Base-by-base conservation (phyloP, 129 eudicot genomes). In the Gnaphalium uliginosum region DNA sequence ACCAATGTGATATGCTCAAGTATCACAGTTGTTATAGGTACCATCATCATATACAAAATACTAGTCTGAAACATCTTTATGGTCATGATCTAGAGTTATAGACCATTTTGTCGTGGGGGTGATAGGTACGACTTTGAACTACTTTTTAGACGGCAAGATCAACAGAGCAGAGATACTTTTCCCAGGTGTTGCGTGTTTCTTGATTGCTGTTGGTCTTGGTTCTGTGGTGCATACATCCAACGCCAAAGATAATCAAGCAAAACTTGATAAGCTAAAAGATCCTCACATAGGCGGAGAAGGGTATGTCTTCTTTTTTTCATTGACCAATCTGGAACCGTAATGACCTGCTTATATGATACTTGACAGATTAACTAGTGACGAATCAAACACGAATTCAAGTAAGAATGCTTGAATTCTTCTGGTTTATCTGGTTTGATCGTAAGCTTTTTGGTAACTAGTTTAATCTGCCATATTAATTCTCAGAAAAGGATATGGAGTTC, bases 341-440 rank as follows among this genome's bases (percentile, higher is more conserved):
- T 61, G 23, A 26, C 61, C 2, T 74, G 37, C 19, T 48, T 48
- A 6, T 33, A 29, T 19, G 51, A 29, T 64, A 46, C 64, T 63
- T 63, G 79, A 48, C 72, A 75, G 79, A 30, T 37, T 50, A 11
- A 64, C 51, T 48, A 48, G 33, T 19, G 22, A 75, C 6, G 72
- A 29, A 75, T 51, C 79, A 75, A 64, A 75, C 51, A 56, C 33
- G 19, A 33, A 29, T 75, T 65, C 64, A 64, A 75, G 79, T 75
- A 75, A 75, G 79, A 29, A 75, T 8, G 56, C 35, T 21, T 46
- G 23, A 23, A 37, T 29, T 21, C 37, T 53, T 27, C 6, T 22
- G n/a, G 29, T 74, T 41, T 13, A 59, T 22, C 53, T 5, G 9
- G 37, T 59, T 24, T n/a, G 18, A 5, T 59, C 39, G 7, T 19